Conservation (phyloP, 2,329 filamentous ascomycete genomes). For the Dactylellina haptotyla region DNA sequence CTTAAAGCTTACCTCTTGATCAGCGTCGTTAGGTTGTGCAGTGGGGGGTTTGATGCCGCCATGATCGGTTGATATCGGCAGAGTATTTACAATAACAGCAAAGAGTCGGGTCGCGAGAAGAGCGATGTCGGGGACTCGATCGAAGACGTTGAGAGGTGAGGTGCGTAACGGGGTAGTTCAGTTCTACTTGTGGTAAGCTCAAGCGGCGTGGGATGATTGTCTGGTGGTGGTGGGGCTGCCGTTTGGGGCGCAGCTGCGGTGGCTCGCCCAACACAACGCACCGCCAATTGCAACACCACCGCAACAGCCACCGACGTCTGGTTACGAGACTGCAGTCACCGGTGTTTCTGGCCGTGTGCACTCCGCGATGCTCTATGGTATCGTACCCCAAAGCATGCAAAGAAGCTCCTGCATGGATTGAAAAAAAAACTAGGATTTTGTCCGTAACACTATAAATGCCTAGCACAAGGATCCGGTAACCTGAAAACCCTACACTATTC, state of each 20-base stretch:
- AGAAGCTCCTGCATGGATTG: too few relatives aligned
- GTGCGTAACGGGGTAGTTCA: background rate
- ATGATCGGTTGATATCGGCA: slow-evolving; percentile 63
- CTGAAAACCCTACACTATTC: too few relatives aligned
- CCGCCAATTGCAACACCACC: slow-evolving; percentile 10
- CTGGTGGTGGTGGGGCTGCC: slow-evolving; percentile 4
- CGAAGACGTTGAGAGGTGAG: background rate
- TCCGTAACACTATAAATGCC: too few relatives aligned
- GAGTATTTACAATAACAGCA: background rate
- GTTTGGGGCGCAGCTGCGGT: background rate
- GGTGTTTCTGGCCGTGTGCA: too few relatives aligned
- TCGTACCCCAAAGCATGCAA: too few relatives aligned
- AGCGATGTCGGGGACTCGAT: background rate
- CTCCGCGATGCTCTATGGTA: too few relatives aligned
- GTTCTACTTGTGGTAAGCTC: background rate
- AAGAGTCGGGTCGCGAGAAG: background rate
- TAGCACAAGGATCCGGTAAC: too few relatives aligned
- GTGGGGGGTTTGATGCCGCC: slow-evolving; percentile 71
- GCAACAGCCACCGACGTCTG: slow-evolving; percentile 7
- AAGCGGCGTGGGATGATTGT: slow-evolving; percentile 1
- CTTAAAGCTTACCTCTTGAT: slow-evolving; percentile 84
- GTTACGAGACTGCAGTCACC: too few relatives aligned
- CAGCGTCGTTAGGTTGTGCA: slow-evolving; percentile 95
- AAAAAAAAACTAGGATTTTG: too few relatives aligned
- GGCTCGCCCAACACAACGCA: slow-evolving; percentile 42